A percentile compares a stretch with the other conserved stretches of the same genome.
Evolutionary conservation across 106 monocot species (phyloP).

Genomic region (Amphibolis antarctica): DNA sequence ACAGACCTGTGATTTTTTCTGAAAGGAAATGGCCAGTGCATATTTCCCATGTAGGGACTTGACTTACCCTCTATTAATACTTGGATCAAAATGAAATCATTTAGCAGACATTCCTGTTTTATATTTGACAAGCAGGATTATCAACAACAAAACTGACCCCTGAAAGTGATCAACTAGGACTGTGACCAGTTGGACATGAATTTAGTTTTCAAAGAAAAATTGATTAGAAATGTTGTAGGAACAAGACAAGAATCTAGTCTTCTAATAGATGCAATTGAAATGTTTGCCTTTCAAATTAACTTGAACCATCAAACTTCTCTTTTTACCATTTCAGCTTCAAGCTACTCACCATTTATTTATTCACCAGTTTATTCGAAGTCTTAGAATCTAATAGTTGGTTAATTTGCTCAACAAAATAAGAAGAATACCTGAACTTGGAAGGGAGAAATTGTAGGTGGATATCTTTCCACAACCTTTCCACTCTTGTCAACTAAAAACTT

Average conservation of each 20-base stretch:
- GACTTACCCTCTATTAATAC: too few species aligned
- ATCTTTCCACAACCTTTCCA: conserved; percentile 95
- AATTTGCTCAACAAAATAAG: background rate
- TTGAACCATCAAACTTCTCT: background rate
- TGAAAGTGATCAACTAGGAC: too few species aligned
- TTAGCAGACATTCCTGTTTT: too few species aligned
- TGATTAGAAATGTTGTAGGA: too few species aligned
- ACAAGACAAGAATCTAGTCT: background rate
- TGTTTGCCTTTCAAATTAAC: background rate
- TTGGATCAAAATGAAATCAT: too few species aligned
- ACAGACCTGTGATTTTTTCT: too few species aligned
- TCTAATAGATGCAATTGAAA: background rate
- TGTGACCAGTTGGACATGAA: too few species aligned
- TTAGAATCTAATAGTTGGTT: background rate
- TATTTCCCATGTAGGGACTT: too few species aligned
- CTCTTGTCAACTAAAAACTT: conserved; percentile 92
- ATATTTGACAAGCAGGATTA: too few species aligned
- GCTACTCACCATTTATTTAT: background rate
- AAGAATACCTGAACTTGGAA: conserved; percentile 87
- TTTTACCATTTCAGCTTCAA: background rate
- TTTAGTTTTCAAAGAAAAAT: too few species aligned
- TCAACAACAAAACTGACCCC: background rate
- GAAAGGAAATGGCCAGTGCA: too few species aligned
- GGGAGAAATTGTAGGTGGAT: conserved; percentile 90
- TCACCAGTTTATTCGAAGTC: background rate